Conservation (phyloP, 805 yeast genomes). For the Zygosaccharomyces siamensis region DNA sequence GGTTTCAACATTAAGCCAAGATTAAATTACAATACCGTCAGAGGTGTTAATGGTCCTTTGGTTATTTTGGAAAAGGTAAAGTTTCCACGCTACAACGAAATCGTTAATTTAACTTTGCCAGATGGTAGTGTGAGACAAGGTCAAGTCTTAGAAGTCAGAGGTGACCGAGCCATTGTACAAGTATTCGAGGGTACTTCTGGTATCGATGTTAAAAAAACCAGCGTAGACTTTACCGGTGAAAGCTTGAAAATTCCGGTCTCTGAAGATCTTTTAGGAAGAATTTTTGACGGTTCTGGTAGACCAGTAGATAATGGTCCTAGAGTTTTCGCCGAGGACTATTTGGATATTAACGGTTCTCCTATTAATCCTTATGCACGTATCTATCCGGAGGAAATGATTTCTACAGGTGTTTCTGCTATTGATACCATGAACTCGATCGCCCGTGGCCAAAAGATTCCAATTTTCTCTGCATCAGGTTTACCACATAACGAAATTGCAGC, state of each 20-base stretch:
- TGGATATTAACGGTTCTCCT: constrained; percentile 98
- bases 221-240: constrained; percentile 96
- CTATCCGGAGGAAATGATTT: constrained; percentile 99
- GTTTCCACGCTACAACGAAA: constrained; percentile 89
- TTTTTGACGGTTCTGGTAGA: constrained; percentile 98
- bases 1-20: constrained; percentile 91
- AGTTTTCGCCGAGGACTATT: constrained; percentile 96
- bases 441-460: constrained; percentile 99
- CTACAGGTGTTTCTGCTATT: constrained; percentile 97
- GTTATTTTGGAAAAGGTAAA: constrained; percentile 84
- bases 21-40: constrained; percentile 90
- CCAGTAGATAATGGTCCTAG: constrained; percentile 98
- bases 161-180: constrained; percentile 95
- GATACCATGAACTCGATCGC: constrained; percentile 99
- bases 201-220: constrained; percentile 95
- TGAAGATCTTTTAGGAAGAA: constrained; percentile 96
- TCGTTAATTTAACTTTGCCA: constrained; percentile 93
- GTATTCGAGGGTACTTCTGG: constrained; percentile 99
- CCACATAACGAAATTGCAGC: constrained; percentile 99
- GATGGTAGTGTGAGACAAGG: constrained; percentile 95
- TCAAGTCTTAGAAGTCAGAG: constrained; percentile 96
- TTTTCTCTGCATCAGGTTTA: constrained; percentile 97
- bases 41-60: constrained; percentile 97
- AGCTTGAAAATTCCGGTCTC: constrained; percentile 89
- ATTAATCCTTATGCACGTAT: constrained; percentile 97